phyloP scores from a whole-genome alignment of 2,329 filamentous ascomycete genomes.

The Stachybotrys chartarum region DNA sequence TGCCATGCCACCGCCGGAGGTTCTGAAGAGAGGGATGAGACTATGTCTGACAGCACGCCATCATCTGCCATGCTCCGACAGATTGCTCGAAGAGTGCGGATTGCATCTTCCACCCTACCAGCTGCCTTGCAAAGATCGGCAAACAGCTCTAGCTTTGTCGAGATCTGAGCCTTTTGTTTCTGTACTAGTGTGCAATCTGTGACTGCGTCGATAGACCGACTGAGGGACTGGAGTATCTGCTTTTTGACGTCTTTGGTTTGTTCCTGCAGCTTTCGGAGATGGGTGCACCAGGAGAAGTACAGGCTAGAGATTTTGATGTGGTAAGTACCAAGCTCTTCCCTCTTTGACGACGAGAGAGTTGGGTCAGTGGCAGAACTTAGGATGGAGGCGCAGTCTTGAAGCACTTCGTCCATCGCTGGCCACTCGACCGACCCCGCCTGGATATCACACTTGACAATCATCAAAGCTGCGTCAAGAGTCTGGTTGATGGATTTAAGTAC shows the following conservation, averaged over 20 bases:
- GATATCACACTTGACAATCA: conserved; percentile 46
- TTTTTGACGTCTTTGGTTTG: conserved; percentile 28
- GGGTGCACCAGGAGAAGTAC: conserved; percentile 58
- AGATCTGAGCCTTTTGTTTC: conserved; percentile 51
- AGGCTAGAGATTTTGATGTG: conserved; percentile 64
- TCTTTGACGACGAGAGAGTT: conserved; percentile 16
- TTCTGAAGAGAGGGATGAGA: conserved; percentile 36
- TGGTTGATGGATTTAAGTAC: conserved; percentile 45
- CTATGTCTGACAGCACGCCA: conserved; percentile 48
- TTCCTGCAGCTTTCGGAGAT: conserved; percentile 36
- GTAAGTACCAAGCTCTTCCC: conserved; percentile 35
- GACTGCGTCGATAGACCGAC: conserved; percentile 57
- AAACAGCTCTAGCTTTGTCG: conserved; percentile 59
- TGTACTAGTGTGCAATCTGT: conserved; percentile 46
- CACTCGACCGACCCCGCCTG: conserved; percentile 40
- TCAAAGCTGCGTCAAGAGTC: conserved; percentile 53
- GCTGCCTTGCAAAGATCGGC: conserved; percentile 51
- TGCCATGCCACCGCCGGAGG: conserved; percentile 48
- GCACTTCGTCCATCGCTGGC: conserved; percentile 47
- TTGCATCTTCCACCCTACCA: conserved; percentile 49
- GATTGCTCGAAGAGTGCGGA: conserved; percentile 52
- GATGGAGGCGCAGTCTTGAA: conserved; percentile 49
- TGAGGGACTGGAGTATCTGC: conserved; percentile 48
- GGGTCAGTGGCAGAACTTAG: conserved; percentile 44
- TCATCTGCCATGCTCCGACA: conserved; percentile 53